Conservation (phyloP, 2,329 filamentous ascomycete species). For the Ophiosphaerella korrae region DNA sequence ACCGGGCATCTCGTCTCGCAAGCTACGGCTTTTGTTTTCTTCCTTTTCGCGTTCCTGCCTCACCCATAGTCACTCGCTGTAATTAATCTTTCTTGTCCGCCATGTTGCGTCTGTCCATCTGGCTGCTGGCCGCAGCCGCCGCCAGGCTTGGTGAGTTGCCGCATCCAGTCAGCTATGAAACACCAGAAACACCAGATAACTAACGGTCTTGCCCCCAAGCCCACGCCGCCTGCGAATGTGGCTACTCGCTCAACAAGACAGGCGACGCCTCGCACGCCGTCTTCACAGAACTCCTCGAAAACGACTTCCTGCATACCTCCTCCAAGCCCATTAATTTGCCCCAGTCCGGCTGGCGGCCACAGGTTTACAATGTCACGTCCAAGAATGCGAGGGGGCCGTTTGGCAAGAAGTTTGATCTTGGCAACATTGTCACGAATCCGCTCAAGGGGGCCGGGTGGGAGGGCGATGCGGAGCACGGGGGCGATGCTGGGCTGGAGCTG, state of each 20-base stretch:
- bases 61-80: conserved; percentile 29
- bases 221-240: conserved; percentile 69
- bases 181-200: neutral
- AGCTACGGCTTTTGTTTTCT: conserved; percentile 13
- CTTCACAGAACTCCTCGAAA: conserved; percentile 73
- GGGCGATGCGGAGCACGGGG: conserved; percentile 52
- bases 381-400: conserved; percentile 64
- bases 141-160: conserved; percentile 37
- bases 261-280: conserved; percentile 50
- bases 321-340: conserved; percentile 49
- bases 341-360: conserved; percentile 64
- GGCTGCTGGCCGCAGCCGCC: conserved; percentile 36
- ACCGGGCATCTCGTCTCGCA: conserved; percentile 5
- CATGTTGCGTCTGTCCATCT: conserved; percentile 27
- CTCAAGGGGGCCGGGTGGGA: conserved; percentile 52
- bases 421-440: conserved; percentile 63
- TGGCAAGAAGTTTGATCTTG: conserved; percentile 65
- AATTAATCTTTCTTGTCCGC: conserved; percentile 3
- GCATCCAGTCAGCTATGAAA: too few species aligned
- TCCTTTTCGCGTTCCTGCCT: conserved; percentile 2
- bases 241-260: conserved; percentile 65
- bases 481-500: conserved; percentile 46
- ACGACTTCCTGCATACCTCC: conserved; percentile 69
- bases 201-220: conserved; percentile 28
- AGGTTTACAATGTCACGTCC: conserved; percentile 69